phyloP scores from a whole-genome alignment of 495 filamentous ascomycete genomes.

The Tirmania nivea region DNA sequence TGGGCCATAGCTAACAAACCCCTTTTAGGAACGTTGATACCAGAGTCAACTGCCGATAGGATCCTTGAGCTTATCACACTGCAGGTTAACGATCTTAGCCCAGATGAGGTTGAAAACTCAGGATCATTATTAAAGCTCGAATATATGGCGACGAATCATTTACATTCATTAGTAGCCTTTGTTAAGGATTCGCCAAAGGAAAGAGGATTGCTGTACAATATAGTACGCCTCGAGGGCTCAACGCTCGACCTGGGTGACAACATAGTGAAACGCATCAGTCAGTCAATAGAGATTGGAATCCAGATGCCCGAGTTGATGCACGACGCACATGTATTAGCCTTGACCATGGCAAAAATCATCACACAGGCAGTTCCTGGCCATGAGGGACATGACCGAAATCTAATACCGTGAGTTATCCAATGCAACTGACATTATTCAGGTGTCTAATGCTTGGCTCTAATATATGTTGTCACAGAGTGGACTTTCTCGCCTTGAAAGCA shows the following conservation, averaged over 20 bases:
- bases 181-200: too few species aligned
- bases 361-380: too few species aligned
- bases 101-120: background rate
- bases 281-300: background rate
- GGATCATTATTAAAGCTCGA: background rate
- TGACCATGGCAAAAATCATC: background rate
- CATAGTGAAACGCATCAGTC: background rate
- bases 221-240: background rate
- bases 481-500: conserved; percentile 33
- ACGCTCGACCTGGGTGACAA: background rate
- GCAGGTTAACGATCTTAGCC: background rate
- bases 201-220: too few species aligned
- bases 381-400: too few species aligned
- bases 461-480: conserved; percentile 20
- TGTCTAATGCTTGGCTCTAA: too few species aligned
- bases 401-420: too few species aligned
- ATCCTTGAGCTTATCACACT: background rate
- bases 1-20: too few species aligned
- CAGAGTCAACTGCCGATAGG: background rate
- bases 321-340: background rate
- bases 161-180: background rate
- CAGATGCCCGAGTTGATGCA: background rate
- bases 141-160: background rate
- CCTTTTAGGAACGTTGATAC: background rate
- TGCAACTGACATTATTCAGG: too few species aligned